phyloP scores from a whole-genome alignment of 805 yeast genomes.

The Candida saitoana region DNA sequence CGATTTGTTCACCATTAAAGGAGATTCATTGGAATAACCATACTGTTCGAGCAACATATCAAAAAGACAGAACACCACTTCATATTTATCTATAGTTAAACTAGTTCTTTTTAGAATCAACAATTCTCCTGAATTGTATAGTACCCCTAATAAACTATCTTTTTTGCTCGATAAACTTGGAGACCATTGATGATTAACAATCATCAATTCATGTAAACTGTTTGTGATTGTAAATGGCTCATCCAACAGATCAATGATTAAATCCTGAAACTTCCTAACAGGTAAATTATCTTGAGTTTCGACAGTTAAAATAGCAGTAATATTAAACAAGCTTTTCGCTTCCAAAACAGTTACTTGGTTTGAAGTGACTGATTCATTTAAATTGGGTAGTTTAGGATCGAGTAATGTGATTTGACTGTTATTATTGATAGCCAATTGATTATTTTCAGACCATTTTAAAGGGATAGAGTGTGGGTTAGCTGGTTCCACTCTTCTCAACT shows the following conservation, averaged over 20 bases:
- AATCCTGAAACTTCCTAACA: slow-evolving; percentile 24
- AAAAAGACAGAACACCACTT: slow-evolving; percentile 23
- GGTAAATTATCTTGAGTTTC: slow-evolving; percentile 27
- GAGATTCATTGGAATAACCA: slow-evolving; percentile 14
- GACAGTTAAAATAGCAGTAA: slow-evolving; percentile 21
- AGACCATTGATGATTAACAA: slow-evolving; percentile 36
- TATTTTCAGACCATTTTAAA: slow-evolving; percentile 31
- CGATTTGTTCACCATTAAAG: slow-evolving; percentile 16
- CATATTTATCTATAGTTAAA: slow-evolving; percentile 20
- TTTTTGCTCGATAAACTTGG: slow-evolving; percentile 18
- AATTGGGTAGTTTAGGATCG: slow-evolving; percentile 36
- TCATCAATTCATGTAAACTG: slow-evolving; percentile 28
- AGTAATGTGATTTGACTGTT: slow-evolving; percentile 29
- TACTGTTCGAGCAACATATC: slow-evolving; percentile 21
- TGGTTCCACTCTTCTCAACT: slow-evolving; percentile 13
- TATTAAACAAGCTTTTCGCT: slow-evolving; percentile 22
- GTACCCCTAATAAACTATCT: slow-evolving; percentile 29
- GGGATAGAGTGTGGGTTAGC: slow-evolving; percentile 19
- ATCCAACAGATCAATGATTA: slow-evolving; percentile 23
- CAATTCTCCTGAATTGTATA: slow-evolving; percentile 37
- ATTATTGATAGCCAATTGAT: slow-evolving; percentile 34
- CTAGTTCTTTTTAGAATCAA: slow-evolving; percentile 26
- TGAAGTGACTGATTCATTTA: slow-evolving; percentile 21
- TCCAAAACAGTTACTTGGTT: slow-evolving; percentile 17
- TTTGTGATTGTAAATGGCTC: slow-evolving; percentile 25